phyloP scores from a whole-genome alignment of 2,329 filamentous ascomycete genomes.

The Aspergillus bombycis region DNA sequence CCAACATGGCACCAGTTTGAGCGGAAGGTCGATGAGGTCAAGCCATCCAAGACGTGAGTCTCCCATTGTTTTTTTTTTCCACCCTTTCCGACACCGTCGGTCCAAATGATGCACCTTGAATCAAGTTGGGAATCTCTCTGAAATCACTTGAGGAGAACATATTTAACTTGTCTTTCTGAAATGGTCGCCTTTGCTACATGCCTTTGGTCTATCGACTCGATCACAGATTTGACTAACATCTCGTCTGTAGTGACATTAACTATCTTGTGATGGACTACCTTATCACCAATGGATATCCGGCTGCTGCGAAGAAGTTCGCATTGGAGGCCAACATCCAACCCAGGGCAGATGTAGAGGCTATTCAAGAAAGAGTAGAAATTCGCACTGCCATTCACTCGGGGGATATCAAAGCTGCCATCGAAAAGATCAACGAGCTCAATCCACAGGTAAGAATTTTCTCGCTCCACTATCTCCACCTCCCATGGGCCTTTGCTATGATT shows the following conservation, averaged over 20 bases:
- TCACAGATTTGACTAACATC: constrained; percentile 33
- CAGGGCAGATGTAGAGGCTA: constrained; percentile 71
- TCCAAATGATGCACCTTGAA: constrained; percentile 75
- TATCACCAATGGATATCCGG: constrained; percentile 91
- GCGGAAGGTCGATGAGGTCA: constrained; percentile 78
- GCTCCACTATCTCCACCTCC: background rate
- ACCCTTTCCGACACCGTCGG: constrained; percentile 22
- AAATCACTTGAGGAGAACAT: constrained; percentile 87
- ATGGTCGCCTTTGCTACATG: constrained; percentile 31
- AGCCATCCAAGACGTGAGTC: constrained; percentile 85
- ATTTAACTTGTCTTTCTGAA: constrained; percentile 78
- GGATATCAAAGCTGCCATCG: constrained; percentile 81
- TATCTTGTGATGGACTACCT: constrained; percentile 94
- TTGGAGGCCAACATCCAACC: constrained; percentile 86
- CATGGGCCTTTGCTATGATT: constrained; percentile 74
- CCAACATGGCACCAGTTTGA: constrained; percentile 76
- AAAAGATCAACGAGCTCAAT: constrained; percentile 84
- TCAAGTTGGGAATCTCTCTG: constrained; percentile 99
- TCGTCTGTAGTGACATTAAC: constrained; percentile 78
- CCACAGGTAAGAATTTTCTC: constrained; percentile 72
- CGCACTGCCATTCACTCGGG: constrained; percentile 83
- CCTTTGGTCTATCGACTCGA: constrained; percentile 8
- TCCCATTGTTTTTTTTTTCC: constrained; percentile 10
- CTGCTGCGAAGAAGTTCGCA: constrained; percentile 89
- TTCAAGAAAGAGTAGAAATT: constrained; percentile 79